phyloP scores from a whole-genome alignment of 2,329 filamentous ascomycete genomes.

The Stagonosporopsis rhizophila region DNA sequence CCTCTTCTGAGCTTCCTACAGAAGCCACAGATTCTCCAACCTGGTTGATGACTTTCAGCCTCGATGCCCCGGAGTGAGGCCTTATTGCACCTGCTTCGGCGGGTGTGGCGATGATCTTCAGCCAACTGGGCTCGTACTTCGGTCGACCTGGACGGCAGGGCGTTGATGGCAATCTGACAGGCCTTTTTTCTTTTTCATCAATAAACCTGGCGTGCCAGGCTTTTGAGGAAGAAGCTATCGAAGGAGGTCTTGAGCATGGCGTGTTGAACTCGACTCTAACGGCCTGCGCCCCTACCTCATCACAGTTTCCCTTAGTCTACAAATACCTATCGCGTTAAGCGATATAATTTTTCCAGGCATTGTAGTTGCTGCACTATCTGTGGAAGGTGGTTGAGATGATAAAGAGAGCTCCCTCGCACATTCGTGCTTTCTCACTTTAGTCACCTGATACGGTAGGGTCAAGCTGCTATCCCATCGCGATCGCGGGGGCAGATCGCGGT shows the following conservation, averaged over 20 bases:
- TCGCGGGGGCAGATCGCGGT: conserved; percentile 8
- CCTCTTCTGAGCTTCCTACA: conserved; percentile 89
- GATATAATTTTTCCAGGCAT: too few species aligned
- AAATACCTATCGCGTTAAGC: too few species aligned
- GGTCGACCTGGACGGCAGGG: conserved; percentile 81
- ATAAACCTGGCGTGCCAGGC: conserved; percentile 38
- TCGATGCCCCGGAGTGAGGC: conserved; percentile 89
- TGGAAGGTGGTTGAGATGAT: too few species aligned
- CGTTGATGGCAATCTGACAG: conserved; percentile 88
- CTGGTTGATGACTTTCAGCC: conserved; percentile 90
- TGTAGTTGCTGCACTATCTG: too few species aligned
- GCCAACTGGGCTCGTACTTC: conserved; percentile 75
- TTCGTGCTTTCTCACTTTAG: not conserved
- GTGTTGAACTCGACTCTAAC: too few species aligned
- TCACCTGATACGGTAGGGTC: not conserved
- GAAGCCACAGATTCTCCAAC: conserved; percentile 87
- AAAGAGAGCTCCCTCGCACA: too few species aligned
- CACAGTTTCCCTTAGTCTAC: too few species aligned
- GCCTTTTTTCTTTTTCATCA: conserved; percentile 49
- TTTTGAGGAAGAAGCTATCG: conserved; percentile 44
- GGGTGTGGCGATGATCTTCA: conserved; percentile 95
- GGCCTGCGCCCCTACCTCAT: too few species aligned
- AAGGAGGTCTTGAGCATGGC: too few species aligned
- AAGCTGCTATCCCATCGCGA: not conserved
- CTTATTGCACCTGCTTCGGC: conserved; percentile 72